Base-by-base conservation (phyloP, 2,329 filamentous ascomycete species). In the Rhexocercosporidium sp. region DNA sequence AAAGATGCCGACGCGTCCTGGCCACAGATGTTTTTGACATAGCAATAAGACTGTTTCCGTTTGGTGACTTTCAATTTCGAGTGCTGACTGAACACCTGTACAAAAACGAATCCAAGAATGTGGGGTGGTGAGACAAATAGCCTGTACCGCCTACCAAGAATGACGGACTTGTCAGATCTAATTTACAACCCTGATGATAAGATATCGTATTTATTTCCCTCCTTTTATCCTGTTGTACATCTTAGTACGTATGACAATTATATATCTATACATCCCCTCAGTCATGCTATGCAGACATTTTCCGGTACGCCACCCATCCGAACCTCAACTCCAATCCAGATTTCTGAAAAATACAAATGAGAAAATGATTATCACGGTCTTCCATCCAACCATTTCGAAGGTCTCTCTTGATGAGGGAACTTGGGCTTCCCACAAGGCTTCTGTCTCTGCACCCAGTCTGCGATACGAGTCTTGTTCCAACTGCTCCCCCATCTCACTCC, bases 391-490 rank as follows among this genome's bases (percentile, higher is more conserved):
- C 61, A 63, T 9, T 20, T 63, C 47, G 34, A 41, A 7, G 20
- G 18, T 12, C 37, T 14, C 29, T 63, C 34, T 25, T 63, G 47
- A 46, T 54, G 51, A 29, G 60, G 60, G 18, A 62, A 62, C 34
- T 41, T 44, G 3, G 18, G 20, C 11, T 25, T 7, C 31, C 49
- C 47, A n/a, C 60, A 62, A 9, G 27, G 27, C 22, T 62, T 29
- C 20, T 62, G 29, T 11, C 20, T 44, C 31, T n/a, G 20, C 31
- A 41, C 60, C 60, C 60, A 62, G 5, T 27, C 60, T 14, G 27
- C 60, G 31, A 62, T 62, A 8, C 60, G 60, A 27, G 60, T 62
- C 7, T 37, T 39, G 12, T 62, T 62, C 60, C 60, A 62, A 18
- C 27, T 53, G 18, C 59, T 61, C 27, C 20, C 41, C 41, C 41